These are phyloP conservation scores for Maudiozyma saulgeensis DNA, from an alignment of 805 yeast genomes.

Conservation along the genomic window DNA sequence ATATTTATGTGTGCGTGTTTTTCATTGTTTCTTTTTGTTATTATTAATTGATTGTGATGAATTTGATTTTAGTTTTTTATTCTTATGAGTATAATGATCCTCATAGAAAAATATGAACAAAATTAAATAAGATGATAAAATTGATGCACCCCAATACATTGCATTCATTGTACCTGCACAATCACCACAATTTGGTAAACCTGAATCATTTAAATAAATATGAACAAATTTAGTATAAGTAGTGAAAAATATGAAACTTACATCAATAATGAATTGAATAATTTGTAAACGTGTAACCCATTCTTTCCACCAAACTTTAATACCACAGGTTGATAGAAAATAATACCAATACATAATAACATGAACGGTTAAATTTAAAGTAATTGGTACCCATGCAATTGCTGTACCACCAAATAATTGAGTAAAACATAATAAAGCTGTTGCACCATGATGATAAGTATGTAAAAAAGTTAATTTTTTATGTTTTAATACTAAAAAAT, in stretches of 20 bases:
- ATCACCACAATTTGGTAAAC: conserved; percentile 49
- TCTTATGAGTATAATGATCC: conserved; percentile 52
- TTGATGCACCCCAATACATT: conserved; percentile 63
- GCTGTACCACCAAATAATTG: conserved; percentile 85
- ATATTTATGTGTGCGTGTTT: background rate
- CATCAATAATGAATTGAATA: conserved; percentile 81
- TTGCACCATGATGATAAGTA: conserved; percentile 96
- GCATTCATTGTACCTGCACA: conserved; percentile 71
- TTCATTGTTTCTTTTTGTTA: background rate
- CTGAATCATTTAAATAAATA: conserved; percentile 8
- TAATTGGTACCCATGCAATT: conserved; percentile 90
- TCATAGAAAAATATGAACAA: conserved; percentile 71
- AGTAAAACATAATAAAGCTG: conserved; percentile 87
- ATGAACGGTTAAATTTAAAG: conserved; percentile 83
- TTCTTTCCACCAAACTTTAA: conserved; percentile 98
- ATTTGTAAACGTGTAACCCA: conserved; percentile 97
- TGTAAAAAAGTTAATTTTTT: conserved; percentile 88
- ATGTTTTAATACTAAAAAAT: conserved; percentile 81
- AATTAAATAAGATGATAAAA: conserved; percentile 66
- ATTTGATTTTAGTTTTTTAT: background rate
- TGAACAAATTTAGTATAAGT: conserved; percentile 50
- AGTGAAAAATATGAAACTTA: conserved; percentile 84
- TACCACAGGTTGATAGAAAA: conserved; percentile 83
- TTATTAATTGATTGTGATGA: background rate
- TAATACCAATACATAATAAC: conserved; percentile 97